Percentiles rank a stretch among this genome's conserved stretches.
phyloP scores from a whole-genome alignment of 306 rosid genomes.

The Quercus suber region DNA sequence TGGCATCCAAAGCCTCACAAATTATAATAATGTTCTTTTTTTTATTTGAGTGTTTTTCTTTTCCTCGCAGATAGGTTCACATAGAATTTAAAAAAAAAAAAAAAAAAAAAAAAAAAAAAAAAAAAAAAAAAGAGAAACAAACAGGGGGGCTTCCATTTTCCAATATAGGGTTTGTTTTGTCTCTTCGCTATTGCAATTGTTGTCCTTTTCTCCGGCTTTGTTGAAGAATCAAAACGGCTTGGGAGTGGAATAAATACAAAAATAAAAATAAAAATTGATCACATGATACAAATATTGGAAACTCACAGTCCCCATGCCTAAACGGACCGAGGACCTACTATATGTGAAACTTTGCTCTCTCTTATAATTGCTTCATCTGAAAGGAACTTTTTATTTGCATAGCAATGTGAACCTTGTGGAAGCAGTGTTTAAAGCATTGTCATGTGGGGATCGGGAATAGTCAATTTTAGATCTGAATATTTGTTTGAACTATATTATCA shows the following conservation, averaged over 20 bases:
- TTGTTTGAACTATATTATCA: background rate
- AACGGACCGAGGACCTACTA: background rate
- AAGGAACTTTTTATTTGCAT: background rate
- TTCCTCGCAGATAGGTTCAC: background rate
- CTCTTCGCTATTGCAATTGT: background rate
- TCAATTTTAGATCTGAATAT: background rate
- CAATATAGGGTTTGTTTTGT: background rate
- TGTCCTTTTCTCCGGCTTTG: background rate
- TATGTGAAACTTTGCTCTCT: background rate
- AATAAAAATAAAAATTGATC: background rate
- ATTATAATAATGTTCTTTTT: background rate
- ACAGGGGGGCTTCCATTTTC: background rate
- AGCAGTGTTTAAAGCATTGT: too few species aligned
- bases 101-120: too few species aligned
- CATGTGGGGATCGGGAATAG: background rate
- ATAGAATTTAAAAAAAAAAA: background rate
- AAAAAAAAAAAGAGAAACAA: background rate
- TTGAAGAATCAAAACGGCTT: background rate
- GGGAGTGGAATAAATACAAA: background rate
- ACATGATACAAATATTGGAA: background rate
- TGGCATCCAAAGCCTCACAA: conserved; percentile 7
- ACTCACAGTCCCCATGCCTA: background rate
- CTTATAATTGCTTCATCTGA: background rate
- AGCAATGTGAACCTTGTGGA: background rate
- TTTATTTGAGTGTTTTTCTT: background rate